phyloP scores from a whole-genome alignment of 179 eudicot species.

The Amaranthus tricolor region DNA sequence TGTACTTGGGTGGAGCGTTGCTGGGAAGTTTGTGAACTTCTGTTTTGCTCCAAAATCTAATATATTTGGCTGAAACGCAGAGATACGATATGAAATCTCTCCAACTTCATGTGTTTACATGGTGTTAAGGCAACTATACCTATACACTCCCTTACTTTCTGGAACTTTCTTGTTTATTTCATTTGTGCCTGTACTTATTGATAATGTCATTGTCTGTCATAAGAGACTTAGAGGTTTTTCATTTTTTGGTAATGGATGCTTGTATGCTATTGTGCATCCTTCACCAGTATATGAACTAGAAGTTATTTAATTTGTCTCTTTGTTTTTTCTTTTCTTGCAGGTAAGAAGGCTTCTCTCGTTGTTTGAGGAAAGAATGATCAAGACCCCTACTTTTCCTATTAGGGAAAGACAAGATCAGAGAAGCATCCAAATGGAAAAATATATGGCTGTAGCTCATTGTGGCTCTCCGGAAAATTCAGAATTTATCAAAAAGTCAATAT shows the following conservation, averaged over 20 bases:
- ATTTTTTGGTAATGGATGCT: neutral
- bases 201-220: too few species aligned
- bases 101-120: too few species aligned
- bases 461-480: conserved; percentile 1
- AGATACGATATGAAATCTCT: too few species aligned
- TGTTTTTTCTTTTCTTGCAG: neutral
- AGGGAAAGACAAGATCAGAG: conserved; percentile 1
- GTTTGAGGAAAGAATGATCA: conserved; percentile 13
- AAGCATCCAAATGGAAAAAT: neutral
- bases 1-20: too few species aligned
- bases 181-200: too few species aligned
- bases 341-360: conserved; percentile 19
- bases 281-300: neutral
- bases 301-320: neutral
- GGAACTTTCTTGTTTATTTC: too few species aligned
- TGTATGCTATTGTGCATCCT: neutral
- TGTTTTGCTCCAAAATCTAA: too few species aligned
- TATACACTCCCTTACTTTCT: too few species aligned
- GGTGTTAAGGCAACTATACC: too few species aligned
- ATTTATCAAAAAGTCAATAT: neutral
- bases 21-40: too few species aligned
- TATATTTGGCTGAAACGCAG: too few species aligned
- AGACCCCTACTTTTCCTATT: neutral
- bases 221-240: too few species aligned
- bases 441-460: conserved; percentile 6